phyloP scores from a whole-genome alignment of 192 early-diverging fungal genomes.

The Jimgerdemannia lactiflua region DNA sequence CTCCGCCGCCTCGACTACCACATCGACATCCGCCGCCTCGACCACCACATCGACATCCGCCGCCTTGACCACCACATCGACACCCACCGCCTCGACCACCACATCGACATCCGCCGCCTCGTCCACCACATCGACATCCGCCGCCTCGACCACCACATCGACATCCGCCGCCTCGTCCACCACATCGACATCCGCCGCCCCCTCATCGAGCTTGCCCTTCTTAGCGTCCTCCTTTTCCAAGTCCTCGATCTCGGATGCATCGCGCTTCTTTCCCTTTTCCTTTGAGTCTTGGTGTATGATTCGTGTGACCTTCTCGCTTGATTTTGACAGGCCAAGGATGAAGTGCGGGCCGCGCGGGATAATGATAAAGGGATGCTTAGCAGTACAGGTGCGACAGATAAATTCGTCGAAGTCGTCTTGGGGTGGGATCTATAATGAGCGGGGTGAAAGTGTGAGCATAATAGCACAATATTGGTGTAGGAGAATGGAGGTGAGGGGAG shows the following conservation, averaged over 20 bases:
- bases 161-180: neutral
- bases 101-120: neutral
- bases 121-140: neutral
- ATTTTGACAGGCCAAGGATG: conserved; percentile 25
- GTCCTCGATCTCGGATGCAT: neutral
- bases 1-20: neutral
- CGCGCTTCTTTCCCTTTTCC: conserved; percentile 23
- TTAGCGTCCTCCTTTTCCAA: neutral
- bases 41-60: conserved; percentile 7
- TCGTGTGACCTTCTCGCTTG: conserved; percentile 3
- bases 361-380: conserved; percentile 38
- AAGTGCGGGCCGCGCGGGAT: conserved; percentile 24
- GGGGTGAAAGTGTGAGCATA: neutral
- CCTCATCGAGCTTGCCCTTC: neutral
- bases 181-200: neutral
- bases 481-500: neutral
- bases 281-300: conserved; percentile 22
- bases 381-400: conserved; percentile 65
- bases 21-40: neutral
- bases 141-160: neutral
- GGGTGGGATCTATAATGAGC: neutral
- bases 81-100: too few relatives aligned
- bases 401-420: conserved; percentile 55
- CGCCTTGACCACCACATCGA: neutral
- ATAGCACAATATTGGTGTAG: neutral